Percentiles rank a stretch among this genome's conserved stretches.
Conservation (phyloP, 768 basidiomycete species). For the Trichaptum fuscoviolaceum region DNA sequence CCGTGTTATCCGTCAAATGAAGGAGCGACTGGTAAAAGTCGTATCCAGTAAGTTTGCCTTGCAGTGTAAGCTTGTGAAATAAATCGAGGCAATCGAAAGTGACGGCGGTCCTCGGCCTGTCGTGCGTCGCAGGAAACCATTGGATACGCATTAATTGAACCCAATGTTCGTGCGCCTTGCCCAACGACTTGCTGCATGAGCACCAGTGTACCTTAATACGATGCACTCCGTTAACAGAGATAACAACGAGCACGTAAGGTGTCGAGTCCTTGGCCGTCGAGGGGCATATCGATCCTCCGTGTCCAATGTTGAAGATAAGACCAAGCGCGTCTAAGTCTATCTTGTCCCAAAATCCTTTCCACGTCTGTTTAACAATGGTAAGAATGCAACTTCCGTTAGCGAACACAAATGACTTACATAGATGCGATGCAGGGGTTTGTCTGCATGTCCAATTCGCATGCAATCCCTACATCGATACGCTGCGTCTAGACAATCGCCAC, state of each 20-base stretch:
- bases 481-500: not conserved
- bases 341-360: slow-evolving; percentile 8
- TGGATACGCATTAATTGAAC: slow-evolving; percentile 27
- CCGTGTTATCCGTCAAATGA: slow-evolving; percentile 26
- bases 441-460: not conserved
- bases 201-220: slow-evolving; percentile 12
- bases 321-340: slow-evolving; percentile 9
- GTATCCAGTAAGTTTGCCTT: slow-evolving; percentile 27
- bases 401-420: not conserved
- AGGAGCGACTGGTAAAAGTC: slow-evolving; percentile 27
- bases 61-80: slow-evolving; percentile 29
- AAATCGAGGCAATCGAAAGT: slow-evolving; percentile 25
- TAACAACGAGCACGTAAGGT: slow-evolving; percentile 4
- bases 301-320: slow-evolving; percentile 11
- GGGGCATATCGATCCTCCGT: not conserved
- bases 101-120: slow-evolving; percentile 23
- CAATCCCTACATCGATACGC: not conserved
- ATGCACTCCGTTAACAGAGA: slow-evolving; percentile 16
- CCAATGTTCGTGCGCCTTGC: not conserved
- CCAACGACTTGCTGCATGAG: slow-evolving; percentile 7
- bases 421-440: not conserved
- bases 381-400: not conserved
- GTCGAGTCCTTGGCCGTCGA: not conserved
- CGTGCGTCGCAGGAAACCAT: slow-evolving; percentile 26
- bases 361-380: not conserved